Base-by-base conservation (phyloP, 208 protist species). In the Trypanosoma caninum region DNA sequence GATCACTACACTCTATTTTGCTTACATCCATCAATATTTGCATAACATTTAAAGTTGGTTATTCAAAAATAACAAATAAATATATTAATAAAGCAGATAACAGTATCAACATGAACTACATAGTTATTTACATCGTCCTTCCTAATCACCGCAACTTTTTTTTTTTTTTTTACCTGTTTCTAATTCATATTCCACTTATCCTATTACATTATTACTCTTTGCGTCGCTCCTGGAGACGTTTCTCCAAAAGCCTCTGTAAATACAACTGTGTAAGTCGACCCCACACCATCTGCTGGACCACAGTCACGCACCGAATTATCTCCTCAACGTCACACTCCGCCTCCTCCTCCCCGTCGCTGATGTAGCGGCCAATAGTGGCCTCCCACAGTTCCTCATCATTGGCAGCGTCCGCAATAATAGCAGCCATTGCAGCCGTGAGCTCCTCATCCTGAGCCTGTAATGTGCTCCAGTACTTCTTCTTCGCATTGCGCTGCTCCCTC, bases 371-470 rank as follows among this genome's bases (percentile, higher is more conserved):
- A 34, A 72, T 30, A 16, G 22, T 66, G 2, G 45, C 55, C n/a
- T n/a, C n/a, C 56, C 44, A 64, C 22, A 70, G 23, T 20, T 59
- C 30, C 48, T 11, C 38, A 4, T 31, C 25, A 14, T 59, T 38
- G 18, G 31, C 28, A 14, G 56, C 34, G 13, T 58, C 48, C n/a
- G 30, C 47, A n/a, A 37, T 50, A 51, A 64, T 63, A 25, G 65
- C 42, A 31, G 50, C 56, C n/a, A 70, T 38, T 9, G 56, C 65
- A 2, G 65, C 65, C 3, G 57, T 35, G 11, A 70, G 48, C 27
- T 70, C 65, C 46, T 58, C 65, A 42, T 70, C 65, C 35, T 70
- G 44, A 6, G 46, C 65, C 23, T 57, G 65, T 37, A 70, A 59
- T 22, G 44, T 41, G 20, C 13, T 53, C 65, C 65, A 70, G 48